Evolutionary conservation across 495 filamentous ascomycete genomes (phyloP).

Genomic region (Aspergillus wentii): DNA sequence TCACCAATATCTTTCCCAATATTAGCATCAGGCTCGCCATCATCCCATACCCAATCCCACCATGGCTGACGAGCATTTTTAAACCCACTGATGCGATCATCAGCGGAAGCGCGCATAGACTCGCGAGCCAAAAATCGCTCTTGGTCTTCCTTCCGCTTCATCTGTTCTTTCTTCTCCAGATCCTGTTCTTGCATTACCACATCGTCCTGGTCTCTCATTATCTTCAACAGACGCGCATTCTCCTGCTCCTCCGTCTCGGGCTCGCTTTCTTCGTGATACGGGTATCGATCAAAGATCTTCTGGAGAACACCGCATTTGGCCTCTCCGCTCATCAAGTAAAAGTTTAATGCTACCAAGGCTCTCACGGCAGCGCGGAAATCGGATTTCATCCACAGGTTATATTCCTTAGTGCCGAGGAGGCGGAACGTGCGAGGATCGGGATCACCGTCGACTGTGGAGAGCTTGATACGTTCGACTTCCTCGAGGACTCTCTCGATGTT

Average conservation of each 20-base stretch:
- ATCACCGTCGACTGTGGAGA: slow-evolving; percentile 14
- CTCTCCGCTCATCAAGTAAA: slow-evolving; percentile 27
- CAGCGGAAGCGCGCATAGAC: slow-evolving; percentile 4
- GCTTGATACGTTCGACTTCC: slow-evolving; percentile 12
- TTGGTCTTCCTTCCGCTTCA: slow-evolving; percentile 9
- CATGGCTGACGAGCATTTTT: slow-evolving; percentile 12
- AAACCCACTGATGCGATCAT: slow-evolving; percentile 12
- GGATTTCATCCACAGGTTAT: slow-evolving; percentile 20
- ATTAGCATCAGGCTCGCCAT: no score
- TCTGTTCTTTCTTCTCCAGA: slow-evolving; percentile 10
- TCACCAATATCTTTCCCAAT: no score
- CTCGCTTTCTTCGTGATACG: slow-evolving; percentile 12
- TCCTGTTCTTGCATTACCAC: slow-evolving; percentile 9
- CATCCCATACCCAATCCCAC: slow-evolving; percentile 28
- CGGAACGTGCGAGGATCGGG: slow-evolving; percentile 14
- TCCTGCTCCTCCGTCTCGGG: slow-evolving; percentile 5
- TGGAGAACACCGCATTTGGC: slow-evolving; percentile 22
- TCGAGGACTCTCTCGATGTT: slow-evolving; percentile 18
- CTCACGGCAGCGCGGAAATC: slow-evolving; percentile 16
- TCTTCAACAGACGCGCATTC: background rate
- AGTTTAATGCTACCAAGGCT: slow-evolving; percentile 13
- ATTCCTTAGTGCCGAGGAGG: slow-evolving; percentile 21
- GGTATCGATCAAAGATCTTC: slow-evolving; percentile 13
- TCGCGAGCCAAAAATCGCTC: slow-evolving; percentile 2
- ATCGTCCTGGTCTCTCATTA: slow-evolving; percentile 9